Evolutionary conservation across 306 rosid genomes (phyloP).

Genomic region (Aeschynomene evenia): DNA sequence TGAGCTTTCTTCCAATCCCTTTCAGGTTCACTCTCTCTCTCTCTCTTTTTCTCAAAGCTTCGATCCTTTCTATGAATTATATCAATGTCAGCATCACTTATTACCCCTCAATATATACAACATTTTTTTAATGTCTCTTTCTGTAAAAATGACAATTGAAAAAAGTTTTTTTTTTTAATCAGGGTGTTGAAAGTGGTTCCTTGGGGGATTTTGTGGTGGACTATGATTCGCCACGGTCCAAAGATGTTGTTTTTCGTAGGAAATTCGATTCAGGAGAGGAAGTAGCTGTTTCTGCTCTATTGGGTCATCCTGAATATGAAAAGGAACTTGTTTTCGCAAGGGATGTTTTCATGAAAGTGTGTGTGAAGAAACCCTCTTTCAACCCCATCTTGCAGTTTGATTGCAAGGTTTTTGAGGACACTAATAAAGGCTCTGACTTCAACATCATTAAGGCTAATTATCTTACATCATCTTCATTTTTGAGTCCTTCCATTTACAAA

Average conservation of each 20-base stretch:
- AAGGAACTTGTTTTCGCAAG: conserved; percentile 39
- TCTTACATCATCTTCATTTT: conserved; percentile 40
- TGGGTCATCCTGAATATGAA: conserved; percentile 46
- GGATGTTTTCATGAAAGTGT: conserved; percentile 68
- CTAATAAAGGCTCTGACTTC: conserved; percentile 38
- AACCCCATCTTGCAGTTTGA: conserved; percentile 72
- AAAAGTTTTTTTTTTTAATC: background rate
- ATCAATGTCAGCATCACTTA: no score
- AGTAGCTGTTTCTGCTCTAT: conserved; percentile 66
- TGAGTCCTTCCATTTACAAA: conserved; percentile 34
- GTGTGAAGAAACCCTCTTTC: conserved; percentile 63
- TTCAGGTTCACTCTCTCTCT: conserved; percentile 50
- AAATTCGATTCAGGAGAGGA: conserved; percentile 66
- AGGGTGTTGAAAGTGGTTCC: conserved; percentile 43
- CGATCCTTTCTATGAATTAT: background rate
- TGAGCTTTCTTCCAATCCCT: conserved; percentile 55
- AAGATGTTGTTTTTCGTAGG: conserved; percentile 66
- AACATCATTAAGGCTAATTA: conserved; percentile 47
- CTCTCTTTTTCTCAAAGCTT: background rate
- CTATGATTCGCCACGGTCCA: conserved; percentile 48
- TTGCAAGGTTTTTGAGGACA: conserved; percentile 44
- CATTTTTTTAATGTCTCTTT: background rate
- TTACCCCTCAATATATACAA: no score
- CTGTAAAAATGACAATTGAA: background rate
- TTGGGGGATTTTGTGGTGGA: conserved; percentile 64